These are phyloP conservation scores for Mucor plumbeus DNA, from an alignment of 371 early-diverging fungal species.

Conservation along the genomic window DNA sequence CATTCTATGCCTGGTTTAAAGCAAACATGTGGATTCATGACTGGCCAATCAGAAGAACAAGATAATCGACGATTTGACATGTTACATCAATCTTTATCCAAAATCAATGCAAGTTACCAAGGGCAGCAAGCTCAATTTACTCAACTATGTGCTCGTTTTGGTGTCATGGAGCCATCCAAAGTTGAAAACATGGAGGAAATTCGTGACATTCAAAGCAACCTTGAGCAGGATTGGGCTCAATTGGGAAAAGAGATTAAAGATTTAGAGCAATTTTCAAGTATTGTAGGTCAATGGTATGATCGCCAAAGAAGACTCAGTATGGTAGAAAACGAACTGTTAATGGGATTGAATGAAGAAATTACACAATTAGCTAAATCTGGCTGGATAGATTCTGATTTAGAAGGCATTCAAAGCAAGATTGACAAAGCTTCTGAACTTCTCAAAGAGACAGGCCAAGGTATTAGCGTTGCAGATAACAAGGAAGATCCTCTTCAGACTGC, in stretches of 20 bases:
- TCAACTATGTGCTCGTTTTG: slow-evolving; percentile 29
- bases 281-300: slow-evolving; percentile 45
- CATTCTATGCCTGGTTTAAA: slow-evolving; percentile 43
- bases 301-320: slow-evolving; percentile 40
- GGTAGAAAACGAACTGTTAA: slow-evolving; percentile 30
- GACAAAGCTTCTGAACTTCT: slow-evolving; percentile 30
- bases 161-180: slow-evolving; percentile 27
- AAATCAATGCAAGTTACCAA: slow-evolving; percentile 23
- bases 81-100: slow-evolving; percentile 23
- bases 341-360: slow-evolving; percentile 38
- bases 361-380: slow-evolving; percentile 30
- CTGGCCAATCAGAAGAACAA: slow-evolving; percentile 49
- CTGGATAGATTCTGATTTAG: slow-evolving; percentile 28
- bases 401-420: slow-evolving; percentile 25
- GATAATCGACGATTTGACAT: slow-evolving; percentile 38
- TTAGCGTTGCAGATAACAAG: slow-evolving; percentile 26
- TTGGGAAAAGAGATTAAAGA: slow-evolving; percentile 34
- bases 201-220: slow-evolving; percentile 14
- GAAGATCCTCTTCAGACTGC: slow-evolving; percentile 51
- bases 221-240: slow-evolving; percentile 40
- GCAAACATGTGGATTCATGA: slow-evolving; percentile 53
- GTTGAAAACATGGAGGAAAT: slow-evolving; percentile 30
- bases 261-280: slow-evolving; percentile 31
- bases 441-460: slow-evolving; percentile 28
- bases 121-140: slow-evolving; percentile 26